Evolutionary conservation across 2,329 filamentous ascomycete genomes (phyloP).

Genomic region (Diaporthe longicolla): DNA sequence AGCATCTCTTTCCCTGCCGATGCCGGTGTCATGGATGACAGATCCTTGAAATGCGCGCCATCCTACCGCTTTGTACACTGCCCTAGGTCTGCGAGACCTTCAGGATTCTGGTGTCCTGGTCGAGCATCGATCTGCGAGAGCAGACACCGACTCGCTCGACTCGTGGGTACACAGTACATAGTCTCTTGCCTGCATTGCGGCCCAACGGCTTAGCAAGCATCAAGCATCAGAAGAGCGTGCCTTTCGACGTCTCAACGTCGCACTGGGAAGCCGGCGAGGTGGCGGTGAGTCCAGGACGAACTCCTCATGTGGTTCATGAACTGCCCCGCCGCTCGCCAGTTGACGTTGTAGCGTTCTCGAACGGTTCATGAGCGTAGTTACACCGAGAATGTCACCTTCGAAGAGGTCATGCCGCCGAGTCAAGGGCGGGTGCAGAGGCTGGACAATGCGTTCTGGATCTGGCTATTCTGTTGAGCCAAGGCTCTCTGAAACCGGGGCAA

Average conservation of each 20-base stretch:
- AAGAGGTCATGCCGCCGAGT: slow-evolving; percentile 17
- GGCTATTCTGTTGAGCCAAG: slow-evolving; percentile 22
- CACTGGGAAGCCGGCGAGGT: not conserved
- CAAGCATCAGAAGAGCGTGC: slow-evolving; percentile 13
- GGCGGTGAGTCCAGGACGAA: slow-evolving; percentile 29
- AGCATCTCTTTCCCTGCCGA: not conserved
- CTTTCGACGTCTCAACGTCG: slow-evolving; percentile 4
- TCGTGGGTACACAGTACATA: slow-evolving; percentile 4
- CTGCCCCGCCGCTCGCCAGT: slow-evolving; percentile 13
- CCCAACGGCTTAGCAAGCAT: slow-evolving; percentile 18
- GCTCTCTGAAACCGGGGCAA: not conserved
- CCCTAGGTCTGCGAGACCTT: not conserved
- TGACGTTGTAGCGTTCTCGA: slow-evolving; percentile 22
- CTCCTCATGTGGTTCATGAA: slow-evolving; percentile 6
- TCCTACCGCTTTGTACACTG: not conserved
- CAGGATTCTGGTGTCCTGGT: not conserved
- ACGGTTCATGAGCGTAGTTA: slow-evolving; percentile 12
- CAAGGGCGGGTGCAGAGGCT: slow-evolving; percentile 34
- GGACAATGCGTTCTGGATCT: slow-evolving; percentile 29
- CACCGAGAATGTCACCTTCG: slow-evolving; percentile 24
- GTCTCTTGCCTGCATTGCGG: slow-evolving; percentile 19
- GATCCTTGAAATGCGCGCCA: not conserved
- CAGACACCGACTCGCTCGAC: slow-evolving; percentile 21
- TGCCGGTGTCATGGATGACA: slow-evolving; percentile 10
- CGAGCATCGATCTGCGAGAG: slow-evolving; percentile 2